Base-by-base conservation (phyloP, 1,284 basidiomycete species). In the Takashimella tepidaria region DNA sequence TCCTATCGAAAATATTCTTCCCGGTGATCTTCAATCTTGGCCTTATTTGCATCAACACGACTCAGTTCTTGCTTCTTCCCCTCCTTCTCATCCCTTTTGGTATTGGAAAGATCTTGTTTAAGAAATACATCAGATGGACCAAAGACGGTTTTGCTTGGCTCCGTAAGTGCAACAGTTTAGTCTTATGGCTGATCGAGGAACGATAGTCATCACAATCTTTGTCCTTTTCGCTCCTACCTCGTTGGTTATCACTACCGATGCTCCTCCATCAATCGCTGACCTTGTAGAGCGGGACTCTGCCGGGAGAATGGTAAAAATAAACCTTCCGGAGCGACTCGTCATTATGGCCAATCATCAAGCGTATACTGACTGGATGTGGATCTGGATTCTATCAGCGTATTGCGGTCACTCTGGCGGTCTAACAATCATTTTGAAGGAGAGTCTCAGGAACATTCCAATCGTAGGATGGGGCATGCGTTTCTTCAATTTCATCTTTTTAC, bases 391-490 rank as follows among this genome's bases (percentile, higher is more conserved):
- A 46, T 82, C 84, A 1, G 91, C 90, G 67, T 89, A 88, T 67
- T 81, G 85, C 60, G 81, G 83, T 27, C 81, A 83, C 10, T 84
- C 72, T 0, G 48, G 58, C 19, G 83, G 89, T 54, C 80, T 97
- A 24, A 86, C 85, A 66, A 97, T 97, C 64, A 85, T 93, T 16
- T 79, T 97, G 56, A 97, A 97, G 79, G 86, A 86, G 64, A 88
- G 84, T 60, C 79, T 97, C 55, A 87, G 87, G 73, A 91, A 89
- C 84, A 73, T 93, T 2, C 92, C 93, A 8, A 72, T 96, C 47
- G 71, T 92, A 23, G 92, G 92, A 25, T 92, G 89, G 84, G 92
- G 91, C 73, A 67, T 74, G 84, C 90, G 88, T 81, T 85, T 92
- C 76, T 96, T 85, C 76, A 80, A 84, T 52, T 97, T 97, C 76